These are phyloP conservation scores for Penicillium longicatenatum DNA, from an alignment of 495 filamentous ascomycete species.

Conservation along the genomic window DNA sequence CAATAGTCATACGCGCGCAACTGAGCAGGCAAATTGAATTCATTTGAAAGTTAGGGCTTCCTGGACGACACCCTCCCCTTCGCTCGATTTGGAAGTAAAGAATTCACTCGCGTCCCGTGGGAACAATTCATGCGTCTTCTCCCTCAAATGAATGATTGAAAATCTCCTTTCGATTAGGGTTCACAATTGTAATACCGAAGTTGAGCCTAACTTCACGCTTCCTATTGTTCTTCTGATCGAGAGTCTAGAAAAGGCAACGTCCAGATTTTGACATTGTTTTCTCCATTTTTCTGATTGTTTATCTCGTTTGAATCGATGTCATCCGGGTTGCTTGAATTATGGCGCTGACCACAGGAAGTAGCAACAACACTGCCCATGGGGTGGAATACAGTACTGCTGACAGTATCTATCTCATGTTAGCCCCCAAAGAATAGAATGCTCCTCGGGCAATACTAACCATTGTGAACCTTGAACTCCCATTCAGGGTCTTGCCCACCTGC, in stretches of 20 bases:
- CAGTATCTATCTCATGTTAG: conserved; percentile 46
- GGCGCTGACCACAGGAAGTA: conserved; percentile 71
- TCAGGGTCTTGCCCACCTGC: conserved; percentile 55
- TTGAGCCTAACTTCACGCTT: neutral
- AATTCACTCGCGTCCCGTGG: too few species aligned
- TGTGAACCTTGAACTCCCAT: conserved; percentile 63
- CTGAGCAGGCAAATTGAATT: too few species aligned
- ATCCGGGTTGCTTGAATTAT: conserved; percentile 22
- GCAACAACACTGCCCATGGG: conserved; percentile 66
- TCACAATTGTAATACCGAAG: neutral
- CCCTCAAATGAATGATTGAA: neutral
- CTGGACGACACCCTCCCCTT: too few species aligned
- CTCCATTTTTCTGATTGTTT: conserved; percentile 17
- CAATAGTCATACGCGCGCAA: too few species aligned
- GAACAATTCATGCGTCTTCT: too few species aligned
- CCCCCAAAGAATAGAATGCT: neutral
- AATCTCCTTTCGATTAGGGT: neutral
- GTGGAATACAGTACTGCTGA: conserved; percentile 68
- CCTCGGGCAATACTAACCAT: conserved; percentile 35
- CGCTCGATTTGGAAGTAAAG: too few species aligned
- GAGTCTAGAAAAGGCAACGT: conserved; percentile 35
- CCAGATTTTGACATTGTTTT: conserved; percentile 72
- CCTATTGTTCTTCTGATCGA: neutral
- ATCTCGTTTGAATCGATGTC: conserved; percentile 7
- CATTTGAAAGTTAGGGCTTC: too few species aligned